These are phyloP conservation scores for Limnanthes douglasii DNA, from an alignment of 345 rosid genomes.

Conservation along the genomic window DNA sequence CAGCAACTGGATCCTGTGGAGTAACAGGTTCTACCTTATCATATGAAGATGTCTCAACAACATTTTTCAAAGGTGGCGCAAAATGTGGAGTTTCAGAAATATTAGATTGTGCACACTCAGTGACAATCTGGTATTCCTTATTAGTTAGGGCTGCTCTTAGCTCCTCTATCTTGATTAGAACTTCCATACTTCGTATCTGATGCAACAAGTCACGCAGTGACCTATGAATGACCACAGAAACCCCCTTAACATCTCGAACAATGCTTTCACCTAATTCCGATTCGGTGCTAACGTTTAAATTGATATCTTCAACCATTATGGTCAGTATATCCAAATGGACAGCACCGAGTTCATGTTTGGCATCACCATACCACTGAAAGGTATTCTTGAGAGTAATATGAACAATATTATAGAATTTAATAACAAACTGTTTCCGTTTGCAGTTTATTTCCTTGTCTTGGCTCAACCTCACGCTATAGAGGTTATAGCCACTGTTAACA, in stretches of 20 bases:
- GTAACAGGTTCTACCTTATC: slow-evolving; percentile 24
- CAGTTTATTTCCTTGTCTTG: too few relatives aligned
- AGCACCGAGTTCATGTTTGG: too few relatives aligned
- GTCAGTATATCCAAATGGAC: too few relatives aligned
- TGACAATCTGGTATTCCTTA: slow-evolving; percentile 76
- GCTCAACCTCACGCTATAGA: too few relatives aligned
- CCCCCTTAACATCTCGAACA: slow-evolving; percentile 80
- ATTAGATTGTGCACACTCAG: slow-evolving; percentile 81
- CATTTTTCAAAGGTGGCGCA: slow-evolving; percentile 40
- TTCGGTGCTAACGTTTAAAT: slow-evolving; percentile 81
- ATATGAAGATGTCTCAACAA: slow-evolving; percentile 25
- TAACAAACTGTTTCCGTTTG: too few relatives aligned
- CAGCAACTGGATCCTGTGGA: slow-evolving; percentile 21
- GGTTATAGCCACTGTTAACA: too few relatives aligned
- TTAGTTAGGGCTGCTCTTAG: slow-evolving; percentile 69
- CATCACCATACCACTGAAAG: too few relatives aligned
- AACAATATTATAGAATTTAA: too few relatives aligned
- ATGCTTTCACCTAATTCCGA: slow-evolving; percentile 77
- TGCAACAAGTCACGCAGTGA: slow-evolving; percentile 85
- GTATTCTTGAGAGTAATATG: too few relatives aligned
- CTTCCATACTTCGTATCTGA: slow-evolving; percentile 65
- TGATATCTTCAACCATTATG: slow-evolving; percentile 94
- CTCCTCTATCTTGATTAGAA: slow-evolving; percentile 59
- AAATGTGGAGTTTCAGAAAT: slow-evolving; percentile 60
- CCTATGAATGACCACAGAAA: slow-evolving; percentile 68